Conservation (phyloP, 1,139 yeast species). For the Oligophagozyma castellii region DNA sequence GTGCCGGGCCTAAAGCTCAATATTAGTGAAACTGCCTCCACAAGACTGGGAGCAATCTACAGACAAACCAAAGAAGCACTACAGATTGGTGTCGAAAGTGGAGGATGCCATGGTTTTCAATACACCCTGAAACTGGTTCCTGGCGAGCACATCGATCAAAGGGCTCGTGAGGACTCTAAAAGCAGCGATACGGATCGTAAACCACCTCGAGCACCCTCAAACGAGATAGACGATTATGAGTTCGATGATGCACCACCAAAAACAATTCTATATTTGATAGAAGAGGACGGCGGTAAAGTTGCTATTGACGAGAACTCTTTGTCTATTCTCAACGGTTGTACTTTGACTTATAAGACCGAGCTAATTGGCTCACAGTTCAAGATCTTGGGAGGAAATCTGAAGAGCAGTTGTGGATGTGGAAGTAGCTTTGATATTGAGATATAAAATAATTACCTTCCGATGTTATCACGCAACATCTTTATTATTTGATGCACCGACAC, state of each 20-base stretch:
- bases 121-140: constrained; percentile 58
- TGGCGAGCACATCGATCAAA: constrained; percentile 4
- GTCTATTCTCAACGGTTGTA: constrained; percentile 73
- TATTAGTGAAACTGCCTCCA: constrained; percentile 34
- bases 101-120: constrained; percentile 98
- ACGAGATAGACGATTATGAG: constrained; percentile 27
- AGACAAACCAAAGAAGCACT: constrained; percentile 43
- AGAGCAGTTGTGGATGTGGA: constrained; percentile 94
- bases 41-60: constrained; percentile 44
- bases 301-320: constrained; percentile 71
- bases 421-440: constrained; percentile 66
- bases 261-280: constrained; percentile 13
- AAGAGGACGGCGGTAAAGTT: constrained; percentile 28
- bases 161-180: constrained; percentile 15
- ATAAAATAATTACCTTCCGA: constrained; percentile 2
- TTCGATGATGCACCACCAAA: constrained; percentile 43
- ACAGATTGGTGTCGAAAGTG: constrained; percentile 78
- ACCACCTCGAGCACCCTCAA: too few species aligned
- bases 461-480: constrained; percentile 1
- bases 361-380: constrained; percentile 91
- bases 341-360: constrained; percentile 81
- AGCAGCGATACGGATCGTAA: constrained; percentile 1
- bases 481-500: too few species aligned
- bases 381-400: constrained; percentile 75
- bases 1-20: constrained; percentile 10